Base-by-base conservation (phyloP, 257 asterid species). In the Oldenlandia corymbosa region DNA sequence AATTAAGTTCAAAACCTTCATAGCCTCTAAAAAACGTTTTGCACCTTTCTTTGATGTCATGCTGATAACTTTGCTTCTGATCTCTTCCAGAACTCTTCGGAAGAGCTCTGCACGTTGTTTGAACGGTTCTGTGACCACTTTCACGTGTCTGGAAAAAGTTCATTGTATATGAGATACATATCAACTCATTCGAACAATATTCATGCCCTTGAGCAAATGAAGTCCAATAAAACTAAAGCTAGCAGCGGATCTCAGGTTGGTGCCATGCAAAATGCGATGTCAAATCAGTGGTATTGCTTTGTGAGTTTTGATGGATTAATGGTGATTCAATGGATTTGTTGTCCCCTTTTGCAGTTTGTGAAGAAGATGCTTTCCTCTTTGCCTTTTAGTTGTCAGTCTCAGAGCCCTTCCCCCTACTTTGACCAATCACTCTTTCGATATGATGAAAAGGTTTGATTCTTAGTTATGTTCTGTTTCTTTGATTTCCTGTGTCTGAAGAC, bases 391-490 rank as follows among this genome's bases (percentile, higher is more conserved):
- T 92, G 97, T 62, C 99, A 92, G 78, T 89, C 96, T 59, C 95
- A 79, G 79, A 92, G 99, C 64, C 97, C 97, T 26, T 92, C 99
- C n/a, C 93, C 99, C 28, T 92, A 92, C 71, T 92, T 92, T 60
- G 97, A 92, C 60, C 97, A 92, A 65, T 80, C 96, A 59, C 95
- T 92, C 71, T 92, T 84, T 78, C 85, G 99, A 63, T 89, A 84
- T 42, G 97, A 92, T 72, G 99, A 92, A 68, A 92, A 92, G 97
- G 99, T 92, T 64, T 49, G 74, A 36, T 60, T 71, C 68, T 66
- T 53, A 59, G 58, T 54, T 69, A 51, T 10, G n/a, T 16, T 56
- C 52, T 10, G n/a, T 16, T 56, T 27, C 46, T 71, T 66, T 16
- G 7, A 34, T 37, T 23, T 24, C 30, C 10, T 42, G 1, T 53